Evolutionary conservation across 2,329 filamentous ascomycete genomes (phyloP), one percentile per base, ranked within the genome.

Genomic region (Microthyrium microscopicum): DNA sequence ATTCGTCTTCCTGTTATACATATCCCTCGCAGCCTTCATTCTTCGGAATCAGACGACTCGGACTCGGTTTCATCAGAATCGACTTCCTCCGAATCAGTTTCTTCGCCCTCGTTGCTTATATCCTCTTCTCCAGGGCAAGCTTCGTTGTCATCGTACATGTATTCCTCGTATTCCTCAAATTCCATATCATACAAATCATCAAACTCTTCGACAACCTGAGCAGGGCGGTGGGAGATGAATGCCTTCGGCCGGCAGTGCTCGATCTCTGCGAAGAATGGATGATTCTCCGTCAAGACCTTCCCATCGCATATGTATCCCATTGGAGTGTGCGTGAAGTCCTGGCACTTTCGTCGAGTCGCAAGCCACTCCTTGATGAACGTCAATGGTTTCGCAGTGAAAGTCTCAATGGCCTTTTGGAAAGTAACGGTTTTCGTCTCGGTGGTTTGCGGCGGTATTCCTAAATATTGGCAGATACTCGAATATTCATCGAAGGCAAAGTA

Each of bases 281-380:
- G 68, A 9, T 54, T 53, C 4, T 48, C 44, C 0, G 49, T 49
- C 0, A 75, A 50, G 1, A 51, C 44, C 38, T 66, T 68, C 9
- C 68, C 64, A 9, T 65, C 62, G 3, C 61, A 62, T 4, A 73
- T 36, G 42, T 64, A 66, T 0, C 68, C 69, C 60, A 74, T 72
- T 0, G 69, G 70, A 0, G 68, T 74, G 18, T 73, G 64, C 11
- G 59, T 44, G 33, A 73, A 61, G 37, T 75, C 68, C 36, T 72
- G 66, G 0, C 63, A 63, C 24, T 64, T 64, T 1, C 69, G 61
- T 1, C 64, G 57, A 0, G 69, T 38, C 0, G 62, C 51, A 1
- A 74, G 50, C 69, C 69, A 75, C 29, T 74, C 68, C 16, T 66
- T 57, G 1, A 74, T 42, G 42, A 70, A 71, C 0, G 46, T 52